phyloP scores from a whole-genome alignment of 805 yeast species.

The Candida ponderosae region DNA sequence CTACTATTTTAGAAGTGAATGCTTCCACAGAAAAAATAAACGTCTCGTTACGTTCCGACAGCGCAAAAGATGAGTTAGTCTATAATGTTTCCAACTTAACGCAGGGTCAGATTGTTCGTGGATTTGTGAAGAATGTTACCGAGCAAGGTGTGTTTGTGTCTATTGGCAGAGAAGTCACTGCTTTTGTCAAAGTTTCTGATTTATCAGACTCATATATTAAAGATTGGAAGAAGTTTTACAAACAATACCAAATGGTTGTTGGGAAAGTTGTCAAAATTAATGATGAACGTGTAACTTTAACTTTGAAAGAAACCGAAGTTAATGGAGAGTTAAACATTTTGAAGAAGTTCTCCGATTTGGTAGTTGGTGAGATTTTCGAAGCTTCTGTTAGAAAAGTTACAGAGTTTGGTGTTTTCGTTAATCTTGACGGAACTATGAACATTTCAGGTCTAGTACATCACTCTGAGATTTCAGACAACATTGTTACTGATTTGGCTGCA shows the following conservation, averaged over 20 bases:
- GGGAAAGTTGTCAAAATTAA: constrained; percentile 66
- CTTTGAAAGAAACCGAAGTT: constrained; percentile 75
- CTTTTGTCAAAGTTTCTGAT: constrained; percentile 74
- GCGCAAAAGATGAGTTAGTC: constrained; percentile 45
- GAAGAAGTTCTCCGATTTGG: constrained; percentile 59
- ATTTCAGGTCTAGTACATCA: constrained; percentile 85
- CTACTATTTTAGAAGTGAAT: constrained; percentile 37
- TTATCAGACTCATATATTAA: constrained; percentile 73
- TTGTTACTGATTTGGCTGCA: constrained; percentile 46
- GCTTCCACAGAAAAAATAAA: constrained; percentile 40
- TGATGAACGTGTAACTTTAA: constrained; percentile 59
- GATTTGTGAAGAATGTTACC: constrained; percentile 69
- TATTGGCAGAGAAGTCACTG: constrained; percentile 62
- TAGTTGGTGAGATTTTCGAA: constrained; percentile 62
- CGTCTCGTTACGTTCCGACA: constrained; percentile 53
- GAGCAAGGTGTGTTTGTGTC: constrained; percentile 74
- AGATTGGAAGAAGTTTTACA: constrained; percentile 81
- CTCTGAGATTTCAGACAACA: constrained; percentile 72
- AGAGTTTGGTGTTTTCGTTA: constrained; percentile 88
- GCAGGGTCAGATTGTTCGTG: constrained; percentile 70
- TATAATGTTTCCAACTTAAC: constrained; percentile 42
- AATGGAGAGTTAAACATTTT: constrained; percentile 55
- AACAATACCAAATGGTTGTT: constrained; percentile 60
- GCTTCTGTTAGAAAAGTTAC: constrained; percentile 74
- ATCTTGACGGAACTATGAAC: constrained; percentile 63